Evolutionary conservation across 768 basidiomycete species (phyloP).

Genomic region (Calvatia gigantea): DNA sequence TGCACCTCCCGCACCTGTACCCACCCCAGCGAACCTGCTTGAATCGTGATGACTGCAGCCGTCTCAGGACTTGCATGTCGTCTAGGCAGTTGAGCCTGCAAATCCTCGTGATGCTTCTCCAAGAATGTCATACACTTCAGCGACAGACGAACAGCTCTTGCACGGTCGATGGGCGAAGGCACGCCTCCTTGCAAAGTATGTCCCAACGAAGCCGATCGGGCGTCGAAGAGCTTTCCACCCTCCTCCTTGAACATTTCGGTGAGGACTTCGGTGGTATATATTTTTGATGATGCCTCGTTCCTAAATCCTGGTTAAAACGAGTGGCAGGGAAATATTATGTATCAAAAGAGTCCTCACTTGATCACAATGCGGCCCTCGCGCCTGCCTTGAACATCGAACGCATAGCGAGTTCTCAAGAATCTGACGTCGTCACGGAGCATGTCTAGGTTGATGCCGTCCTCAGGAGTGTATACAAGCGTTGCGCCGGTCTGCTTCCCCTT

Average conservation of each 20-base stretch:
- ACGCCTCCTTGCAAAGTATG: constrained; percentile 97
- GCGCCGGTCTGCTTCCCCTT: constrained; percentile 71
- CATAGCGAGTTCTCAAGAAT: constrained; percentile 84
- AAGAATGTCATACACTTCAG: constrained; percentile 94
- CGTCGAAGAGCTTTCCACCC: constrained; percentile 88
- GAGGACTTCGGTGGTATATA: constrained; percentile 90
- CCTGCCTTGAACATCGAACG: constrained; percentile 82
- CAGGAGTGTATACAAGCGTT: constrained; percentile 90
- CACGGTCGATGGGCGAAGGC: constrained; percentile 92
- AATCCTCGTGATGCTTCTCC: constrained; percentile 67
- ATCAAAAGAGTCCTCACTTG: constrained; percentile 49
- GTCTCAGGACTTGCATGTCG: constrained; percentile 58
- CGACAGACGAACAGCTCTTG: constrained; percentile 85
- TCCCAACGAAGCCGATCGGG: constrained; percentile 92
- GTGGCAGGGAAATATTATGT: too few species aligned
- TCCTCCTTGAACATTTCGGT: constrained; percentile 95
- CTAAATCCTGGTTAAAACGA: constrained; percentile 33
- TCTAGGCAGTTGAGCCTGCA: constrained; percentile 46
- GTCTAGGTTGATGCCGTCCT: constrained; percentile 83
- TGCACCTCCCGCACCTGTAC: constrained; percentile 84
- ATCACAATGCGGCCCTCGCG: constrained; percentile 93
- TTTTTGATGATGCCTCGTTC: constrained; percentile 80
- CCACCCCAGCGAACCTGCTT: constrained; percentile 77
- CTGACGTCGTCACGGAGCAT: constrained; percentile 79
- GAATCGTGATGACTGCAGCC: constrained; percentile 90